A percentile compares a stretch with the other conserved stretches of the same genome.
Conservation (phyloP, 208 protist genomes). For the Acanthamoeba rhysodes region DNA sequence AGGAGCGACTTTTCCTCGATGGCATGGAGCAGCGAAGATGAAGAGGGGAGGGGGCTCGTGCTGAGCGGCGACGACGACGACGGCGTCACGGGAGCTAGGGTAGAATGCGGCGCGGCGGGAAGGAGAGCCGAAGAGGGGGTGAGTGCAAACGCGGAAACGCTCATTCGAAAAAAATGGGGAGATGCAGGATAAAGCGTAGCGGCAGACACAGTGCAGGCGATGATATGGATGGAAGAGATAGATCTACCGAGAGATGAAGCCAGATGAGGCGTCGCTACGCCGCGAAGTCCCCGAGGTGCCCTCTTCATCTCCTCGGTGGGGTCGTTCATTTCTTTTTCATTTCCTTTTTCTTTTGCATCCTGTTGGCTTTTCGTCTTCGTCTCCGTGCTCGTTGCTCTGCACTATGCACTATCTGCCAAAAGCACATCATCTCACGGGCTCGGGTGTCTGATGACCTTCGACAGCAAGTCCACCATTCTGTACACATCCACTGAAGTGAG, state of each 20-base stretch:
- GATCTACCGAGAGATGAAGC: not conserved
- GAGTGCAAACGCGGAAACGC: not conserved
- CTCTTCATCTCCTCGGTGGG: no score
- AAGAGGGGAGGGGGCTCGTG: not conserved
- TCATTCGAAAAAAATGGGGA: not conserved
- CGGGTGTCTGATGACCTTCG: no score
- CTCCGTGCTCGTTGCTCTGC: no score
- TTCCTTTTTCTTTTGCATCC: not conserved
- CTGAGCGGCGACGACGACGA: no score
- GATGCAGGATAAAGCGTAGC: not conserved
- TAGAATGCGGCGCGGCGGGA: not conserved
- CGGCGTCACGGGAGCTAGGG: no score
- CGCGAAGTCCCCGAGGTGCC: no score
- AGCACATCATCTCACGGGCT: not conserved
- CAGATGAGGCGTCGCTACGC: no score
- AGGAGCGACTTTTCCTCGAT: not conserved
- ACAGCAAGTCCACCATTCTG: not conserved
- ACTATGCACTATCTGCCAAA: no score
- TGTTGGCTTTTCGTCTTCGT: not conserved
- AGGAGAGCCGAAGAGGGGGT: not conserved
- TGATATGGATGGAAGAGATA: no score
- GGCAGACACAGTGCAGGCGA: not conserved
- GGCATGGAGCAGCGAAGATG: not conserved
- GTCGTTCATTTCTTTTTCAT: not conserved
- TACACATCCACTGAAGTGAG: not conserved